Evolutionary conservation across 2,329 filamentous ascomycete species (phyloP), one percentile per base, ranked within the genome.

Genomic region (Fusarium liriodendri): DNA sequence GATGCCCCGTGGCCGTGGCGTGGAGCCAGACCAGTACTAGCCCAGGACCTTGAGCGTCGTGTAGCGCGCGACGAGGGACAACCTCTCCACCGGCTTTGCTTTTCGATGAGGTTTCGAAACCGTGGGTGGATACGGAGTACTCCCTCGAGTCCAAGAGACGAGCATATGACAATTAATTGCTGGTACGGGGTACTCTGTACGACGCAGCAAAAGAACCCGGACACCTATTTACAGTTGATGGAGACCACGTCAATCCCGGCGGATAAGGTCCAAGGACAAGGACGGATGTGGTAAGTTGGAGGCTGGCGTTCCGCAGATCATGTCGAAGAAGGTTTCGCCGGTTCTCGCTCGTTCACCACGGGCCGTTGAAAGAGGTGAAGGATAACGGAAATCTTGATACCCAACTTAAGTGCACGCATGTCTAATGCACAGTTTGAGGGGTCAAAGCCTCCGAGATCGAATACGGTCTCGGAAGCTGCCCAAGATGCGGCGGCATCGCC

Each of bases 361-460:
- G 71, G 67, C 71, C 71, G 71, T 73, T 74, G 60, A 60, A 73
- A 74, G 67, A 73, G 64, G 71, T 73, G 71, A 74, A 73, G 57
- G 71, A 71, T 74, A 74, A 73, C 71, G 71, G 71, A 47, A 68
- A 73, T 73, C 52, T 73, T 69, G 71, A 71, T 73, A 72, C 71
- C 71, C 67, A 74, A 74, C 67, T 40, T 71, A 64, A 73, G 70
- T 71, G 67, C 57, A 71, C 61, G 54, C 66, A 69, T 64, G 29
- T 32, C 27, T 18, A 22, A 60, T 38, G 62, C 40, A 22, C 32
- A 20, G 45, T 58, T 45, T 25, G 54, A 66, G 60, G 67, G 71
- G 63, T 57, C 62, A 62, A 64, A 70, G 62, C 62, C 65, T 50
- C 65, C 25, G 29, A 60, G 33, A 65, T 57, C 47, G 47, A 52